Base-by-base conservation (phyloP, 2,329 filamentous ascomycete species). In the Leptographium wingfieldii region DNA sequence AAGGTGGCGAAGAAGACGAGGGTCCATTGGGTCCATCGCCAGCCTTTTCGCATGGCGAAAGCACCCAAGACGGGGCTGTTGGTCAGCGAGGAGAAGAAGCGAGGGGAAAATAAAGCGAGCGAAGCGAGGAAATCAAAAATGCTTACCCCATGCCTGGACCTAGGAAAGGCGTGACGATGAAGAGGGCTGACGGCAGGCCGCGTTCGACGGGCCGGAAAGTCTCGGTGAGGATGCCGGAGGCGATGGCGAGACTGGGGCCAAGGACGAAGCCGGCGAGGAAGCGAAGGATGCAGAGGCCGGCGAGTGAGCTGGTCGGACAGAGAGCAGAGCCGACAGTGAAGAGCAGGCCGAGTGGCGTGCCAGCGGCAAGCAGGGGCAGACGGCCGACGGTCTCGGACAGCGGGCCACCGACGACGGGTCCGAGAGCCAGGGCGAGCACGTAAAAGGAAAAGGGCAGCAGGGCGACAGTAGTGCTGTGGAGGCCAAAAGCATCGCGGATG, bases 371-470 rank as follows among this genome's bases (percentile, higher is more conserved):
- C 31, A 85, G 74, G 2, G 76, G 70, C 27, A 76, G 73, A 1
- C 84, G 73, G 2, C 84, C 84, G 40, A 80, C 70, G 0, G 74
- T 77, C 66, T 87, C 84, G 56, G 79, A 83, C 0, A 85, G 66
- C 0, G 83, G 84, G 0, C 82, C 81, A 11, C 79, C 80, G 16
- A 84, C 63, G 56, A 85, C 70, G 7, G 84, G 84, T 0, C 83
- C 84, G 19, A 85, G 72, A 3, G 73, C 81, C 0, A 87, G 74
- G 0, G 82, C 83, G 11, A 85, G 69, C 6, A 83, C 77, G 67
- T 84, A 87, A 6, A 84, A 68, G 0, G 83, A 78, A 0, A 87
- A 68, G 0, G 80, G 79, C 0, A 86, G 70, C n/a, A 87, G 72
- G 0, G 83, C 79, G 9, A 76, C 74, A 1, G 80, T 84, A 56